A percentile compares a stretch with the other conserved stretches of the same genome.
These are phyloP conservation scores for Auriscalpium vulgare DNA, from an alignment of 768 basidiomycete genomes.

Conservation along the genomic window DNA sequence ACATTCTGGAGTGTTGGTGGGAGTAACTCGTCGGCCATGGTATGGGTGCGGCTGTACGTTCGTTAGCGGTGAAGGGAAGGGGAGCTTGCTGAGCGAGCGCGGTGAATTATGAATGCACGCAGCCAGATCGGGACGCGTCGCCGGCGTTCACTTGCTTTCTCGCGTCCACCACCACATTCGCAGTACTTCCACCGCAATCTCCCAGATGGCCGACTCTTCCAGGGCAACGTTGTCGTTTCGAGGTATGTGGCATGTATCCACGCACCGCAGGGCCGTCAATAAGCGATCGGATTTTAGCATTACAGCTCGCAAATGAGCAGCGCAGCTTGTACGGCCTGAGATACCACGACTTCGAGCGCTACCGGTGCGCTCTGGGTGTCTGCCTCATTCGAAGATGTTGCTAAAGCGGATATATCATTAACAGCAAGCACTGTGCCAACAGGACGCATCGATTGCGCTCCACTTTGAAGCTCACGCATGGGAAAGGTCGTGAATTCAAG, in stretches of 20 bases:
- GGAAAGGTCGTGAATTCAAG: slow-evolving; percentile 87
- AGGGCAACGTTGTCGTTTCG: slow-evolving; percentile 27
- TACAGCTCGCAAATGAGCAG: slow-evolving; percentile 81
- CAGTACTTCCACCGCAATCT: slow-evolving; percentile 5
- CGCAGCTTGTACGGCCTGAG: slow-evolving; percentile 86
- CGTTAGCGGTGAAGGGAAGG: slow-evolving; percentile 1
- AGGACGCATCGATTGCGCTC: slow-evolving; percentile 84
- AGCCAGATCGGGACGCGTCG: neutral
- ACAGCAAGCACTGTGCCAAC: slow-evolving; percentile 86
- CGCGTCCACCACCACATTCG: slow-evolving; percentile 11
- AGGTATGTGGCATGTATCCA: slow-evolving; percentile 24
- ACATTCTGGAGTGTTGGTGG: slow-evolving; percentile 89
- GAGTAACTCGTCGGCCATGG: slow-evolving; percentile 58
- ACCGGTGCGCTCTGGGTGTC: slow-evolving; percentile 44
- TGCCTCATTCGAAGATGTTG: neutral
- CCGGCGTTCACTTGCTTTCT: neutral
- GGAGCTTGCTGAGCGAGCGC: neutral
- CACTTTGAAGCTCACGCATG: slow-evolving; percentile 76
- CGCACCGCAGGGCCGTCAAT: neutral
- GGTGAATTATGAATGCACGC: neutral
- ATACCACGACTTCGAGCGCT: slow-evolving; percentile 82
- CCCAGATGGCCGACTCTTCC: slow-evolving; percentile 8
- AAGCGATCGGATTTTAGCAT: slow-evolving; percentile 36
- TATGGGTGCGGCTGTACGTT: slow-evolving; percentile 7
- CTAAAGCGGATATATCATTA: neutral